A percentile compares a stretch with the other conserved stretches of the same genome.
Evolutionary conservation across 169 alveolate genomes (phyloP).

Genomic region (Cyclospora cayetanensis): DNA sequence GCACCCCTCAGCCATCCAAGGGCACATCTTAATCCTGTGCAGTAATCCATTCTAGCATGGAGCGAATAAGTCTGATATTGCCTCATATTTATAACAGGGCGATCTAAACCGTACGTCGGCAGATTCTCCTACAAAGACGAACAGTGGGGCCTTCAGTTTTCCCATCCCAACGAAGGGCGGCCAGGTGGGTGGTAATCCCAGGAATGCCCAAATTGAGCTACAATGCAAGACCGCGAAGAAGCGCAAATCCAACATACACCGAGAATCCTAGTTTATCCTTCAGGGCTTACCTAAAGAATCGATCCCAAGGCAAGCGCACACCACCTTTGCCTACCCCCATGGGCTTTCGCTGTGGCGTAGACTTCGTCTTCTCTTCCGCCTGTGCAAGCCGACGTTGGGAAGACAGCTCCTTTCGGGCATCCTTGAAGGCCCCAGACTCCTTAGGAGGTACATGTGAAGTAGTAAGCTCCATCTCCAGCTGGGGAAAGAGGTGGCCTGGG

Average conservation of each 20-base stretch:
- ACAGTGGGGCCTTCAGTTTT: too few species aligned
- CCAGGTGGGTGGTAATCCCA: neutral
- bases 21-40: neutral
- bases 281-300: neutral
- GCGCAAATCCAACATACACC: neutral
- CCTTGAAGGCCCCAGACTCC: neutral
- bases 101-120: neutral
- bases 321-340: constrained; percentile 13
- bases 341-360: neutral
- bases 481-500: neutral
- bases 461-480: neutral
- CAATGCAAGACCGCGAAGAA: neutral
- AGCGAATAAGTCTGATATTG: neutral
- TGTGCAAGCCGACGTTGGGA: neutral
- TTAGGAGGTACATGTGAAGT: neutral
- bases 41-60: neutral
- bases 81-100: neutral
- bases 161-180: too few species aligned
- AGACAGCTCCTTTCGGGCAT: neutral
- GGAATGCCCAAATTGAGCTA: neutral
- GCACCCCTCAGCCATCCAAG: neutral
- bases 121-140: neutral
- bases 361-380: neutral
- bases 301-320: constrained; percentile 18
- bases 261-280: neutral